Evolutionary conservation across 2,329 filamentous ascomycete species (phyloP), one percentile per base, ranked within the genome.

Genomic region (Phaeosphaeriaceae sp.): DNA sequence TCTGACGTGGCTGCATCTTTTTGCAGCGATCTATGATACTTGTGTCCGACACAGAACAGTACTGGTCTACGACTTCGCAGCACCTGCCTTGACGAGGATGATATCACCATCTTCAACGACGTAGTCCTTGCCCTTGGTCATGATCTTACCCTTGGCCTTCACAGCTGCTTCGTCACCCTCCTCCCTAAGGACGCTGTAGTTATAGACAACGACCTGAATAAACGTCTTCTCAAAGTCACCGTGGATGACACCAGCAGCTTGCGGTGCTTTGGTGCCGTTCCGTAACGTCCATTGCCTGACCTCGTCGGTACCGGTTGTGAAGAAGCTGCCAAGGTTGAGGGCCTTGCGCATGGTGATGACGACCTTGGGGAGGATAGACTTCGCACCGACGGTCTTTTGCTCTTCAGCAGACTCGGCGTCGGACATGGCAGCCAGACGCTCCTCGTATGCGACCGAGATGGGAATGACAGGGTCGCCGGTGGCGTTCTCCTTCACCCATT

Each of bases 221-320:
- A 99, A 99, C 0, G 96, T 99, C 89, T 99, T 99, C 81, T 99
- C 95, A 68, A 99, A 98, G 78, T 99, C 95, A 67, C 90, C 92
- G 82, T 99, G 95, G 69, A 99, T 99, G 63, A 99, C 95, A 85
- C 95, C 95, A 40, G 95, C 95, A 48, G 95, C 95, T 75, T 96
- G 91, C 19, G 95, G 95, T n/a, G 95, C 95, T 84, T 99, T 99
- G 76, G 90, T 97, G 70, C 93, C 93, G 74, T 91, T 93, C 58
- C 95, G 89, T 76, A 99, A 92, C 24, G 95, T 99, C 96, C 95
- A 99, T 83, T 99, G 95, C 71, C 95, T 88, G 65, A 99, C 95
- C 83, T 99, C 95, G 76, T 99, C 96, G 22, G 93, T 82, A 73
- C 95, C 95, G 33, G 91, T 93, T 53, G 95, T 99, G 88, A 99